Base-by-base conservation (phyloP, 2,329 filamentous ascomycete genomes). In the Myriosclerotinia curreyana region DNA sequence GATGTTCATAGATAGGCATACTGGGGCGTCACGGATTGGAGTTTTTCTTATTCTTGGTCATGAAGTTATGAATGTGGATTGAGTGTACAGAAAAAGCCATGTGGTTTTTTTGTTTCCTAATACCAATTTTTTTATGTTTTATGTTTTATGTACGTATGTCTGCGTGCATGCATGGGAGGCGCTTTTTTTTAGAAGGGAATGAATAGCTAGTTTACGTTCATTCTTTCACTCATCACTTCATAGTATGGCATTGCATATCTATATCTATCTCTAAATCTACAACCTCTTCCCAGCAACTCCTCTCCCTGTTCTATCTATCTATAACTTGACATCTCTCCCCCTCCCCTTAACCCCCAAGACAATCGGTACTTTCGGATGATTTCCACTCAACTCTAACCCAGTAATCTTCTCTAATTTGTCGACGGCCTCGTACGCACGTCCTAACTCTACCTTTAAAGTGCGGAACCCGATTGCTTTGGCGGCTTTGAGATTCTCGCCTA, bases 401-500 rank as follows among this genome's bases (percentile, higher is more conserved):
- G 90, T 93, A 28, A 90, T 77, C 63, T 77, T 78, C 77, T 98
- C 94, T 65, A 98, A 77, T 75, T 92, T 86, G 69, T 84, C 87
- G 0, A 98, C 93, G 0, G 94, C 93, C 74, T 93, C 87, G 74
- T 85, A 89, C 1, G 90, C 86, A 75, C 83, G 86, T 1, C 93
- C 93, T 36, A 98, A 77, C 11, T 84, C 80, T 1, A 98, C 95
- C 77, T 94, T 96, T 69, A 98, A 83, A 0, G 94, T 98, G 64
- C 82, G 78, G 75, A 98, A 88, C 0, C 94, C 94, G 28, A 86
- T 79, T 56, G 82, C 82, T 76, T 82, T 90, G 0, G 87, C 95
- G 52, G 83, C 88, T 79, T 93, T 95, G 65, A 98, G 76, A 75
- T 99, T 99, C 76, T 93, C 87, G 1, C 95, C 95, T 75, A 99